Conservation (phyloP, 1,284 basidiomycete species). For the Ustilago tritici region DNA sequence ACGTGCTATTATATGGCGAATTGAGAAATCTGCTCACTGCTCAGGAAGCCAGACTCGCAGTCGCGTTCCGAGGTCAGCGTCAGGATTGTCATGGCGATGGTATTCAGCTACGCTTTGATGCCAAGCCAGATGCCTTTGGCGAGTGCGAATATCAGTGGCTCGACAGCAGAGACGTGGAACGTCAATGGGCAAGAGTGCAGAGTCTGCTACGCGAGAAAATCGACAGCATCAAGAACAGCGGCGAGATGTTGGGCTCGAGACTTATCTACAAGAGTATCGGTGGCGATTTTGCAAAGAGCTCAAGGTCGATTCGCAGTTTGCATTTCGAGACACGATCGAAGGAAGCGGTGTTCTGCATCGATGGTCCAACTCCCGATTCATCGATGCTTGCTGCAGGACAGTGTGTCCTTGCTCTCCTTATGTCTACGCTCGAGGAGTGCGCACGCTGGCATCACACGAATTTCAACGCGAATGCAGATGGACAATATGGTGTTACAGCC, state of each 20-base stretch:
- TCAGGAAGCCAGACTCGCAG: constrained; percentile 6
- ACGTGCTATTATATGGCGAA: not conserved
- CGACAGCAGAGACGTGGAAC: not conserved
- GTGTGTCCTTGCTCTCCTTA: constrained; percentile 8
- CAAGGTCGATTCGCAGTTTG: constrained; percentile 13
- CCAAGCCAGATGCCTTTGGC: not conserved
- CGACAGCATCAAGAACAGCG: constrained; percentile 8
- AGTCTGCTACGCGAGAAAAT: constrained; percentile 12
- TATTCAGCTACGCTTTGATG: not conserved
- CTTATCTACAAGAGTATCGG: constrained; percentile 27
- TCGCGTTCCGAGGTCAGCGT: not conserved
- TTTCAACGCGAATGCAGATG: not conserved
- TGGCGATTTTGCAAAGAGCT: not conserved
- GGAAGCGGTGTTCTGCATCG: constrained; percentile 18
- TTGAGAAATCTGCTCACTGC: not conserved
- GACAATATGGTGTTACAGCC: not conserved
- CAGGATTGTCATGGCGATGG: not conserved
- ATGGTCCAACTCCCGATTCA: not conserved
- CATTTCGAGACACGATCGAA: not conserved
- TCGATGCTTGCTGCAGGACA: not conserved
- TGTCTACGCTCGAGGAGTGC: constrained; percentile 22
- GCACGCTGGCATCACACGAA: constrained; percentile 16
- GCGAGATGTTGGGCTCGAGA: constrained; percentile 21
- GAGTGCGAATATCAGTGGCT: constrained; percentile 6
- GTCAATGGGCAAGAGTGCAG: constrained; percentile 22